Evolutionary conservation across 352 stramenopile species (phyloP).

Genomic region (Phytophthora sansomeana): DNA sequence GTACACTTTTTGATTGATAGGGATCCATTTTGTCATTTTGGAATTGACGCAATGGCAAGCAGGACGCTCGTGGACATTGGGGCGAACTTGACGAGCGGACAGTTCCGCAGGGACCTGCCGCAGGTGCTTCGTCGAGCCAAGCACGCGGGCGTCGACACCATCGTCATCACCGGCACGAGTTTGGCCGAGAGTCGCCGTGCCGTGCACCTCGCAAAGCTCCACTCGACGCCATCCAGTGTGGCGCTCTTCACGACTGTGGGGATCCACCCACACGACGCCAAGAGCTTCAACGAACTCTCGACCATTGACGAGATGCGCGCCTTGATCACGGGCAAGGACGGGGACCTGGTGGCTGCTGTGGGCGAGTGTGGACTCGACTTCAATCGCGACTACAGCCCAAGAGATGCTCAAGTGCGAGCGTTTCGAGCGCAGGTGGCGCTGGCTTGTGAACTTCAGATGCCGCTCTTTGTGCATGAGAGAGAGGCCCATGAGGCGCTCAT

Average conservation of each 20-base stretch:
- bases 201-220: slow-evolving; percentile 45
- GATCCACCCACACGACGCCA: slow-evolving; percentile 94
- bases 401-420: slow-evolving; percentile 88
- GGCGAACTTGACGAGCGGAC: slow-evolving; percentile 69
- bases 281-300: slow-evolving; percentile 66
- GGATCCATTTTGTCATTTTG: slow-evolving; percentile 5
- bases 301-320: slow-evolving; percentile 52
- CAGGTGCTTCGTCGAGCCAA: slow-evolving; percentile 88
- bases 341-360: slow-evolving; percentile 87
- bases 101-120: slow-evolving; percentile 87
- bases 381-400: slow-evolving; percentile 94
- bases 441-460: slow-evolving; percentile 79
- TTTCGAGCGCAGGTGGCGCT: slow-evolving; percentile 93
- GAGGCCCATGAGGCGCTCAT: slow-evolving; percentile 68
- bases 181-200: slow-evolving; percentile 48
- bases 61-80: slow-evolving; percentile 67
- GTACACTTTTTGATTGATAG: slow-evolving; percentile 15
- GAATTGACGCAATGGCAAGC: slow-evolving; percentile 11
- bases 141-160: slow-evolving; percentile 68
- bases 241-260: slow-evolving; percentile 91
- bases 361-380: slow-evolving; percentile 97
- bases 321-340: slow-evolving; percentile 47
- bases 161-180: slow-evolving; percentile 90
- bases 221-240: slow-evolving; percentile 32
- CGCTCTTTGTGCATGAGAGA: slow-evolving; percentile 95